Evolutionary conservation across 2,329 filamentous ascomycete species (phyloP).

Genomic region (Talaromyces sp.): DNA sequence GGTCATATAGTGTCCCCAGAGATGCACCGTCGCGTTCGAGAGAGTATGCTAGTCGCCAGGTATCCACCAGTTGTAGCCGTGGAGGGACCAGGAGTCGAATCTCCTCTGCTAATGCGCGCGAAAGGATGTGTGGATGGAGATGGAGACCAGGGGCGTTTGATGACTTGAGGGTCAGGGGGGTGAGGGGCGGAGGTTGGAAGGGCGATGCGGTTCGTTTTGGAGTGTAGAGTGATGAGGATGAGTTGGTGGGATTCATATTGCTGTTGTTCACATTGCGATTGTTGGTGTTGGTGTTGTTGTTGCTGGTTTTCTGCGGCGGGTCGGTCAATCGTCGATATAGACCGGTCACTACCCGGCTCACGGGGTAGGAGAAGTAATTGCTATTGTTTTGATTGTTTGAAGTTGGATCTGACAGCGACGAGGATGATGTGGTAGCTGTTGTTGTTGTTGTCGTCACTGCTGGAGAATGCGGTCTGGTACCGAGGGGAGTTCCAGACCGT

Average conservation of each 20-base stretch:
- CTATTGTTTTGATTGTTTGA: conserved; percentile 17
- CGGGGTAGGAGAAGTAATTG: conserved; percentile 48
- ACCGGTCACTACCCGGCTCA: conserved; percentile 54
- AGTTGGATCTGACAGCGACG: conserved; percentile 14
- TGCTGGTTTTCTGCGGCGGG: conserved; percentile 22
- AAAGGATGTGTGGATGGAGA: conserved; percentile 51
- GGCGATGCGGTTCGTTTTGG: conserved; percentile 63
- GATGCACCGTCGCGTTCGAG: conserved; percentile 89
- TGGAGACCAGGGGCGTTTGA: too few species aligned
- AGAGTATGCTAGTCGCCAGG: conserved; percentile 83
- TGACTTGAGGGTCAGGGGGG: conserved; percentile 64
- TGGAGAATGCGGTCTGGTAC: conserved; percentile 10
- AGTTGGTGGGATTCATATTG: conserved; percentile 33
- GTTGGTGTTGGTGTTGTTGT: conserved; percentile 18
- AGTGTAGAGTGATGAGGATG: conserved; percentile 39
- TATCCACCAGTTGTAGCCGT: conserved; percentile 76
- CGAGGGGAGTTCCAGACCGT: conserved; percentile 14
- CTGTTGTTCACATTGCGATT: conserved; percentile 8
- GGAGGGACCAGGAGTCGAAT: conserved; percentile 85
- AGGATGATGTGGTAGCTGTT: conserved; percentile 12
- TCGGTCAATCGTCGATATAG: conserved; percentile 62
- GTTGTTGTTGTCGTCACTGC: conserved; percentile 8
- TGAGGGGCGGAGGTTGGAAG: conserved; percentile 82
- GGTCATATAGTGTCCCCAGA: conserved; percentile 77
- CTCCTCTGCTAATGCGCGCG: conserved; percentile 75